Conservation (phyloP, 257 asterid genomes). For the Lithospermum erythrorhizon region DNA sequence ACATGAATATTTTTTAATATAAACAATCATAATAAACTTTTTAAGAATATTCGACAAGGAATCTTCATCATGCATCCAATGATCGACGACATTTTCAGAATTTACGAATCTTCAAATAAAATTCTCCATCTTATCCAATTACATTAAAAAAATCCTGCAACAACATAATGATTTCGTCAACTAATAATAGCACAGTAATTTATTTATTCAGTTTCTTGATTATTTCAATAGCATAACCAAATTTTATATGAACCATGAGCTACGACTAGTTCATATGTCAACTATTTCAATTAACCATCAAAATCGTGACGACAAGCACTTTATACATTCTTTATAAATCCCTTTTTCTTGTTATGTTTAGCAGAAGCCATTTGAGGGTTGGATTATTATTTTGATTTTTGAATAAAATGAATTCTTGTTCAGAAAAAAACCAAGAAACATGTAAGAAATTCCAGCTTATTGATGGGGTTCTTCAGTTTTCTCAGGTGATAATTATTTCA, state of each 20-base stretch:
- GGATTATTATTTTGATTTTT: neutral
- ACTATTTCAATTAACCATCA: slow-evolving; percentile 2
- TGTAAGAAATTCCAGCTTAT: slow-evolving; percentile 1
- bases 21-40: too few relatives aligned
- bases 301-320: slow-evolving; percentile 41
- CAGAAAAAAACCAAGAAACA: slow-evolving; percentile 1
- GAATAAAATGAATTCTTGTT: slow-evolving; percentile 20
- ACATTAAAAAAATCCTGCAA: neutral
- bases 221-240: neutral
- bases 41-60: too few relatives aligned
- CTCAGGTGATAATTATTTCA: slow-evolving; percentile 35
- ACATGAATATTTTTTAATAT: too few relatives aligned
- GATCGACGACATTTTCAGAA: neutral
- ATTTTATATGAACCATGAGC: slow-evolving; percentile 9
- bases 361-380: neutral
- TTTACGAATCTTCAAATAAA: neutral
- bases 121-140: neutral
- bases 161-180: neutral
- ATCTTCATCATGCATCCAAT: neutral
- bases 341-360: neutral
- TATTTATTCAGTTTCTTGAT: neutral
- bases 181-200: neutral
- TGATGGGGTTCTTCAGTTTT: slow-evolving; percentile 20
- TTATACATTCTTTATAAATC: neutral
- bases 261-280: slow-evolving; percentile 21